phyloP scores from a whole-genome alignment of 106 monocot species.

The Vanilla planifolia region DNA sequence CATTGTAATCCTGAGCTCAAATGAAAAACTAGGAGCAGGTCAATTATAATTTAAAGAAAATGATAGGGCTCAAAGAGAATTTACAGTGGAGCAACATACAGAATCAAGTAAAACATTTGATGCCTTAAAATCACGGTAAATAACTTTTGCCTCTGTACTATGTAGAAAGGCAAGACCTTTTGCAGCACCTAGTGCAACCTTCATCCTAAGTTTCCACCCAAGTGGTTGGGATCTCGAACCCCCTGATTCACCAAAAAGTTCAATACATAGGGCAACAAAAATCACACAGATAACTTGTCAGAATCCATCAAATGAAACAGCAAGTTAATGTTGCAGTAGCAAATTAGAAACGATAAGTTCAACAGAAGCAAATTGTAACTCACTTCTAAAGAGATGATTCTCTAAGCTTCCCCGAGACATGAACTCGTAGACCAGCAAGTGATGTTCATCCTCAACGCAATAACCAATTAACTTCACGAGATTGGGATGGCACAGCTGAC shows the following conservation, averaged over 20 bases:
- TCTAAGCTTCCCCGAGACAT: slow-evolving; percentile 11
- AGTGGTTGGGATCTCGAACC: slow-evolving; percentile 6
- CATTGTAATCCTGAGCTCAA: slow-evolving; percentile 4
- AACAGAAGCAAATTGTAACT: background rate
- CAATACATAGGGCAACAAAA: background rate
- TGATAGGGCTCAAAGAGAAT: background rate
- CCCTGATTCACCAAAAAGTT: background rate
- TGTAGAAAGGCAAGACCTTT: slow-evolving; percentile 13
- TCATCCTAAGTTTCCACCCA: slow-evolving; percentile 9
- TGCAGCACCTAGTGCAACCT: slow-evolving; percentile 11
- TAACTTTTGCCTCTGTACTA: slow-evolving; percentile 7
- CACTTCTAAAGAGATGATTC: slow-evolving; percentile 12
- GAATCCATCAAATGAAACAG: background rate
- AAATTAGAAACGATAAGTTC: background rate
- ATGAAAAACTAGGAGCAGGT: background rate
- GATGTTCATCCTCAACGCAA: slow-evolving; percentile 11
- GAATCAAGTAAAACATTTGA: slow-evolving; percentile 11
- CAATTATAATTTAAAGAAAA: background rate
- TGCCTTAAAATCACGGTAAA: slow-evolving; percentile 8
- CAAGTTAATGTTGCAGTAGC: background rate
- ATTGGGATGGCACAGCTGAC: slow-evolving; percentile 11
- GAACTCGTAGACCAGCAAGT: slow-evolving; percentile 7
- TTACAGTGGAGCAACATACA: slow-evolving; percentile 1
- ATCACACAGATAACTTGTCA: background rate
- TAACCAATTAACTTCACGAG: slow-evolving; percentile 10